Evolutionary conservation across 805 yeast genomes (phyloP).

Genomic region (Sporopachydermia lactativora): DNA sequence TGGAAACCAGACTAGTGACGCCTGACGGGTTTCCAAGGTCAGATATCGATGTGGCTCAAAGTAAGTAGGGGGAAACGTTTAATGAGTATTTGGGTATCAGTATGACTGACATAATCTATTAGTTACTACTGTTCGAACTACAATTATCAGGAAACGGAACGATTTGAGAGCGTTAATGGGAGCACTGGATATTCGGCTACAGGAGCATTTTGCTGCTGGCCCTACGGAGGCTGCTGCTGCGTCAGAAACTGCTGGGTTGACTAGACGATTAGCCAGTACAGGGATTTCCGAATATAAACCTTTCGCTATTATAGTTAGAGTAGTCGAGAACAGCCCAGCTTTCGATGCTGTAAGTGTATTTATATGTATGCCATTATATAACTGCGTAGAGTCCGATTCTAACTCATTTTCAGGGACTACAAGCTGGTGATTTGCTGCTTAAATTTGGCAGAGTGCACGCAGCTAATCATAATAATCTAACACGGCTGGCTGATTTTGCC

Average conservation of each 20-base stretch:
- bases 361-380: neutral
- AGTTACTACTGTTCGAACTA: slow-evolving; percentile 26
- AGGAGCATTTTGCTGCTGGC: slow-evolving; percentile 24
- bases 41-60: slow-evolving; percentile 66
- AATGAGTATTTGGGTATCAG: too few species aligned
- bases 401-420: slow-evolving; percentile 29
- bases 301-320: slow-evolving; percentile 40
- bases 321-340: slow-evolving; percentile 45
- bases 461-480: slow-evolving; percentile 38
- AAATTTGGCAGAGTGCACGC: slow-evolving; percentile 40
- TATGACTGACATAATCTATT: too few species aligned
- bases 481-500: slow-evolving; percentile 30
- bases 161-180: slow-evolving; percentile 42
- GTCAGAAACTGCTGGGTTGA: neutral
- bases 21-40: slow-evolving; percentile 75
- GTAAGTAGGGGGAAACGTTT: too few species aligned
- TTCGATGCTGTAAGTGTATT: slow-evolving; percentile 19
- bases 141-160: slow-evolving; percentile 53
- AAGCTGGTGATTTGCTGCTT: slow-evolving; percentile 38
- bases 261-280: too few species aligned
- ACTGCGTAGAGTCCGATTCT: slow-evolving; percentile 5
- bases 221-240: slow-evolving; percentile 2
- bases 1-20: slow-evolving; percentile 52
- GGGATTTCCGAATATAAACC: slow-evolving; percentile 23
- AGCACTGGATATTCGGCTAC: slow-evolving; percentile 32